Percentiles rank a stretch among this genome's conserved stretches.
Conservation (phyloP, 192 early-diverging fungal species). For the Coemansia sp. region DNA sequence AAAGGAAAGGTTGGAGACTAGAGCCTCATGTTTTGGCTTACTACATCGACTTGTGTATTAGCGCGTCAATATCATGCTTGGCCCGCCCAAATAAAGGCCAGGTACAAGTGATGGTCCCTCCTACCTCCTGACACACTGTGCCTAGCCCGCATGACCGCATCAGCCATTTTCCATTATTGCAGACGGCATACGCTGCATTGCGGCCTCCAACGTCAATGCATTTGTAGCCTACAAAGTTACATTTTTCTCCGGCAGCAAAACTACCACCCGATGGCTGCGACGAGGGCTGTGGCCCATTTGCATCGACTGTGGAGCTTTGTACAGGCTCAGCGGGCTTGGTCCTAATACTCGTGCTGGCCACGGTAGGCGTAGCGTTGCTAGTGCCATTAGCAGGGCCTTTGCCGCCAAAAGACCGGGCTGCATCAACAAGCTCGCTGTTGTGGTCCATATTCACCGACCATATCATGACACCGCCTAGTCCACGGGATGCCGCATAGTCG, state of each 20-base stretch:
- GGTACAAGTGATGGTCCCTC: slow-evolving; percentile 16
- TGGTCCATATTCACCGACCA: slow-evolving; percentile 57
- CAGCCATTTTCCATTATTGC: slow-evolving; percentile 17
- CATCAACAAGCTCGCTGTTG: slow-evolving; percentile 61
- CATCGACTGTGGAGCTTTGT: neutral
- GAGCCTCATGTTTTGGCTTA: neutral
- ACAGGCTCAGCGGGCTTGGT: neutral
- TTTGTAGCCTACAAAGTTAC: slow-evolving; percentile 17
- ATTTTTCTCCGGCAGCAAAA: slow-evolving; percentile 11
- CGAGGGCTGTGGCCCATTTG: neutral
- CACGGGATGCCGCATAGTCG: slow-evolving; percentile 57
- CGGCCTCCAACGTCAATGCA: slow-evolving; percentile 32
- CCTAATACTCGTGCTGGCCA: neutral
- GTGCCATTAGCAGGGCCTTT: neutral
- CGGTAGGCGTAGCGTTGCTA: neutral
- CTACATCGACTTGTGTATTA: neutral
- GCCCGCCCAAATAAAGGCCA: slow-evolving; percentile 15
- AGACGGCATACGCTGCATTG: slow-evolving; percentile 29
- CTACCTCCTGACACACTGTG: slow-evolving; percentile 21
- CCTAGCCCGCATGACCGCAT: slow-evolving; percentile 21
- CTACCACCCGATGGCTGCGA: neutral
- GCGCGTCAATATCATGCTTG: slow-evolving; percentile 4
- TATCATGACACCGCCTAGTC: slow-evolving; percentile 64
- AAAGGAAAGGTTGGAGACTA: neutral
- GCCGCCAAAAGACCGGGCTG: slow-evolving; percentile 25